These are phyloP conservation scores for Erysiphe pulchra DNA, from an alignment of 2,329 filamentous ascomycete genomes.

Conservation along the genomic window DNA sequence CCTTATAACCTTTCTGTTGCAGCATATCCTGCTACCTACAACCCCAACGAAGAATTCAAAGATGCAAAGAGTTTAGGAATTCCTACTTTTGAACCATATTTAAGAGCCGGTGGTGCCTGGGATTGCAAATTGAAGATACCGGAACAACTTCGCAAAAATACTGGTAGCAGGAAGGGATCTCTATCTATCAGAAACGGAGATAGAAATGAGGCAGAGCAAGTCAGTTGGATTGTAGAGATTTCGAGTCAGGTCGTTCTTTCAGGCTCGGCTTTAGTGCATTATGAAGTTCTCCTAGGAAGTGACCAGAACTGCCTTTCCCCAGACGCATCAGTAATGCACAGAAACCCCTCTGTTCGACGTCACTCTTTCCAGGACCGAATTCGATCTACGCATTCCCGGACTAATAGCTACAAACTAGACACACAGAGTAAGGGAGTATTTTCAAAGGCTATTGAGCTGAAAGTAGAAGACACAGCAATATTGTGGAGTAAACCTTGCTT, in stretches of 20 bases:
- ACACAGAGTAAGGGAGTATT: constrained; percentile 53
- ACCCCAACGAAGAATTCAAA: constrained; percentile 56
- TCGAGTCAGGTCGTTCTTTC: no score
- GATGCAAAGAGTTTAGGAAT: constrained; percentile 44
- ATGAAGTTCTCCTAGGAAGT: no score
- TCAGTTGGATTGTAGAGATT: no score
- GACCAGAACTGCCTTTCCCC: no score
- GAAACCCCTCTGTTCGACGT: no score
- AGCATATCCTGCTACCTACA: constrained; percentile 60
- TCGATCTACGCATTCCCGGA: no score
- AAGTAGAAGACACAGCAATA: constrained; percentile 66
- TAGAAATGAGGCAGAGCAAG: no score
- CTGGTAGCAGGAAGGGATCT: constrained; percentile 67
- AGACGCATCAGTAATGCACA: no score
- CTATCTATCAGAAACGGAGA: constrained; percentile 49
- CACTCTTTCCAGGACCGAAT: no score
- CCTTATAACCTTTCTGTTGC: constrained; percentile 79
- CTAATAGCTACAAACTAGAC: no score
- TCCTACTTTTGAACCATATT: constrained; percentile 83
- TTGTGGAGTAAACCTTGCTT: constrained; percentile 83
- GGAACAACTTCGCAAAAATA: constrained; percentile 50
- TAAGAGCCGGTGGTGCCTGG: constrained; percentile 84
- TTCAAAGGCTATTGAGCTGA: constrained; percentile 52
- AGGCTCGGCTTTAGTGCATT: no score
- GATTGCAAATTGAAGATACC: constrained; percentile 57